These are phyloP conservation scores for Endocarpon pusillum DNA, from an alignment of 495 filamentous ascomycete genomes.

Conservation along the genomic window DNA sequence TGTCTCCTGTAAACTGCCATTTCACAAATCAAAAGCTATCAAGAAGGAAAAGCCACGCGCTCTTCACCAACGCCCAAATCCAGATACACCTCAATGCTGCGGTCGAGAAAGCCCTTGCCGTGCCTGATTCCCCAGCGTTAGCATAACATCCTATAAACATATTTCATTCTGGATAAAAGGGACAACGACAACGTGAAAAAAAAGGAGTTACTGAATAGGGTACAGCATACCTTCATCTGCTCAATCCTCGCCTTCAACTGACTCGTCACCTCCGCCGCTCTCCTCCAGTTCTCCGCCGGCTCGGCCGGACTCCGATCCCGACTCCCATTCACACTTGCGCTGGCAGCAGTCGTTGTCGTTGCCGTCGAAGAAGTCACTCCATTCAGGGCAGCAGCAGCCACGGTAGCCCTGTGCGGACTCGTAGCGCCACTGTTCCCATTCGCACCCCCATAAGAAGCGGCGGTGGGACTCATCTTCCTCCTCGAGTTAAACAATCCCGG, in stretches of 20 bases:
- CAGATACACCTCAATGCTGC: no score
- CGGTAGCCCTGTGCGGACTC: conserved; percentile 13
- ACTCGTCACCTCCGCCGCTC: conserved; percentile 96
- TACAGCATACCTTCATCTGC: conserved; percentile 49
- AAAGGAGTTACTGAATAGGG: conserved; percentile 1
- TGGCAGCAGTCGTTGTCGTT: not conserved
- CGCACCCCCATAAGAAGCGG: conserved; percentile 14
- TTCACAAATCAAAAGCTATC: no score
- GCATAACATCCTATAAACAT: not conserved
- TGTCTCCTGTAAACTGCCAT: no score
- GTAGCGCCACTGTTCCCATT: conserved; percentile 17
- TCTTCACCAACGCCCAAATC: no score
- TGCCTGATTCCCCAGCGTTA: conserved; percentile 14
- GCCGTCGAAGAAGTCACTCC: conserved; percentile 7
- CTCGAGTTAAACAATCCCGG: no score
- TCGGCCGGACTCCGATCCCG: conserved; percentile 12
- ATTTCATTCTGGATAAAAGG: conserved; percentile 3
- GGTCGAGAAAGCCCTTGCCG: conserved; percentile 28
- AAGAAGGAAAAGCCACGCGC: no score
- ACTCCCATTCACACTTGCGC: not conserved
- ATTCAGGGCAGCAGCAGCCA: not conserved
- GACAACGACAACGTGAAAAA: not conserved
- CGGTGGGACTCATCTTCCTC: conserved; percentile 36
- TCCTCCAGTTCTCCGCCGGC: conserved; percentile 86
- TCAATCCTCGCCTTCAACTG: conserved; percentile 95